Base-by-base conservation (phyloP, 2,329 filamentous ascomycete species). In the Elsinoe batatas region DNA sequence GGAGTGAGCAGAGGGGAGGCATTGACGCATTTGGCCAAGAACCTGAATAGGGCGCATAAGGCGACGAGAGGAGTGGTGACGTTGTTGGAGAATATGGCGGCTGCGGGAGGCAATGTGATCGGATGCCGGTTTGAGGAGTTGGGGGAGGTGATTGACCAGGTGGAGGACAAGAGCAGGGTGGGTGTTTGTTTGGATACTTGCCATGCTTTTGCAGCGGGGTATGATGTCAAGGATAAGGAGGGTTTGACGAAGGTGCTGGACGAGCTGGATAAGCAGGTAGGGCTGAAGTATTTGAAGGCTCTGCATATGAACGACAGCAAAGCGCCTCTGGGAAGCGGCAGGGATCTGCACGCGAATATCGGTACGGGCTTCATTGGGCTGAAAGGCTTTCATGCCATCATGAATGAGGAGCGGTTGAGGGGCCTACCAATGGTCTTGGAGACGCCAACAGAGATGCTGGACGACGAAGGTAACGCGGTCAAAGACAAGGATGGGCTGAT, bases 111-210 rank as follows among this genome's bases (percentile, higher is more conserved):
- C 53, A 95, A 93, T 64, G 84, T 94, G 3, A 82, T 98, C 53
- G 93, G 93, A 30, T 84, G 83, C 13, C 84, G 79, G 1, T 95
- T 95, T 68, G 84, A 91, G 67, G 91, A 98, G 64, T 78, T 98
- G 46, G 79, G 85, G 11, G 87, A 90, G 64, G 88, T 96, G 60
- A 94, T 98, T 62, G 79, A 79, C 12, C 76, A 83, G 7, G 81
- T 97, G 20, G 79, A 90, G 18, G 82, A 95, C 68, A 94, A 95
- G 72, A 69, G 75, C 42, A 83, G 93, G 32, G 84, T 98, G 1
- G 93, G 91, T 44, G 90, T 98, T 15, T 98, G 93, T 70, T 82
- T 98, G 56, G 93, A 98, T 68, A 98, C 93, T 0, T 98, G 93
- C 72, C 93, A 98, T 71, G 84, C 90, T 57, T 97, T 97, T 69